Percentiles rank a stretch among this genome's conserved stretches.
phyloP scores from a whole-genome alignment of 2,329 filamentous ascomycete species.

The Curvularia lunata region DNA sequence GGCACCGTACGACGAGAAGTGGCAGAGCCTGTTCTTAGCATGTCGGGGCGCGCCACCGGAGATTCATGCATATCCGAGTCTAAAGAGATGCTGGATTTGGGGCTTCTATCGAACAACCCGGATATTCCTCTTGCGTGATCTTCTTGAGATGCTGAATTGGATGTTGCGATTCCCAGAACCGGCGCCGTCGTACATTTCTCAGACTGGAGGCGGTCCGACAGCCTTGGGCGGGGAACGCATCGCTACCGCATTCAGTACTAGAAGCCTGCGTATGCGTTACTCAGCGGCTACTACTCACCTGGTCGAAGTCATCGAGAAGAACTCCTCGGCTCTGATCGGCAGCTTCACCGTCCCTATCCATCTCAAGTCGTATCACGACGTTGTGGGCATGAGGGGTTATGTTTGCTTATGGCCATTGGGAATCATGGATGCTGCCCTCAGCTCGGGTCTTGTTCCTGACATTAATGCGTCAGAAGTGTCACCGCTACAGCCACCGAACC shows the following conservation, averaged over 20 bases:
- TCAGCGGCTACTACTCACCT: constrained; percentile 28
- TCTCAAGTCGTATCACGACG: constrained; percentile 30
- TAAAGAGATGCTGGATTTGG: constrained; percentile 39
- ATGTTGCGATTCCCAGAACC: constrained; percentile 35
- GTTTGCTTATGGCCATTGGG: constrained; percentile 36
- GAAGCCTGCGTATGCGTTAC: constrained; percentile 25
- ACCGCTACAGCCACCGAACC: constrained; percentile 1
- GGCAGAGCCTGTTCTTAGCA: constrained; percentile 31
- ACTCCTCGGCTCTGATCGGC: constrained; percentile 32
- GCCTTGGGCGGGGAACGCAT: constrained; percentile 7
- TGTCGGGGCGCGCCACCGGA: constrained; percentile 35
- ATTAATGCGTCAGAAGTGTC: constrained; percentile 16
- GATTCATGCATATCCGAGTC: constrained; percentile 32
- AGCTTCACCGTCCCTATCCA: constrained; percentile 36
- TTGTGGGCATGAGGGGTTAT: constrained; percentile 39
- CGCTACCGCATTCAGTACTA: constrained; percentile 20
- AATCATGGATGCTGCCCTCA: constrained; percentile 36
- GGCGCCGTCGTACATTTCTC: neutral
- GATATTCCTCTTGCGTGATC: constrained; percentile 37
- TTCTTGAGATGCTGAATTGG: constrained; percentile 42
- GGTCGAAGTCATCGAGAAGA: constrained; percentile 32
- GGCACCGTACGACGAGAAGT: constrained; percentile 28
- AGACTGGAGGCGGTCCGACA: neutral
- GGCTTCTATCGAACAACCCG: constrained; percentile 40
- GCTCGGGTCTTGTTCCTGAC: constrained; percentile 35